These are phyloP conservation scores for Alternaria brassicae DNA, from an alignment of 2,329 filamentous ascomycete species.

Conservation along the genomic window DNA sequence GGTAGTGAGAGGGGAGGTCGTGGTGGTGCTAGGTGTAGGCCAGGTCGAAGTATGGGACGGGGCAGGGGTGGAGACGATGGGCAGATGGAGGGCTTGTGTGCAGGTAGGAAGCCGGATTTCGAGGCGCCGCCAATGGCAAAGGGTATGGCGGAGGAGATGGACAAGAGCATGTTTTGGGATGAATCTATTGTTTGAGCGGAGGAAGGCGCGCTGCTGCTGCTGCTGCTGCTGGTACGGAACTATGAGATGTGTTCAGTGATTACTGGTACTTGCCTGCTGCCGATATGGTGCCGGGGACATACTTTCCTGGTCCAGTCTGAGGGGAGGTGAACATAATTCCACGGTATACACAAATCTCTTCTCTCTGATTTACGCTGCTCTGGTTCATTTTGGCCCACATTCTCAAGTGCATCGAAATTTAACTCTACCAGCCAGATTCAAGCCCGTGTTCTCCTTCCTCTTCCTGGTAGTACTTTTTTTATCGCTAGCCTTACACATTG, in stretches of 20 bases:
- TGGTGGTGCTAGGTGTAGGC: conserved; percentile 4
- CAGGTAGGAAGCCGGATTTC: conserved; percentile 29
- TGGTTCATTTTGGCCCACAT: no score
- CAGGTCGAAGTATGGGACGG: conserved; percentile 10
- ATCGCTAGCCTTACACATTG: no score
- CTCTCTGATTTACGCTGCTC: no score
- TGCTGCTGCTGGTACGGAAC: no score
- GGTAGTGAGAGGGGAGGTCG: background rate
- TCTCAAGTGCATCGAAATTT: no score
- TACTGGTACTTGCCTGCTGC: background rate
- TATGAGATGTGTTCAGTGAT: background rate
- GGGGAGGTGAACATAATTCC: background rate
- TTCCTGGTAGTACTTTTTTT: no score
- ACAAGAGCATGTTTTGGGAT: conserved; percentile 41
- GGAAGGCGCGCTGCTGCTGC: background rate
- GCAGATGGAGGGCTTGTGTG: conserved; percentile 20
- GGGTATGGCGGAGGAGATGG: conserved; percentile 40
- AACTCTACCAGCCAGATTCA: no score
- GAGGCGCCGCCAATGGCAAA: conserved; percentile 36
- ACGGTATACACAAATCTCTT: background rate
- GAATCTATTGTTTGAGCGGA: conserved; percentile 26
- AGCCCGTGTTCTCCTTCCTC: no score
- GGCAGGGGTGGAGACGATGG: background rate
- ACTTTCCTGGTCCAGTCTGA: background rate
- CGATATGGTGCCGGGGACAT: background rate